A percentile compares a stretch with the other conserved stretches of the same genome.
These are phyloP conservation scores for Suillus bovinus DNA, from an alignment of 768 basidiomycete genomes.

Conservation along the genomic window DNA sequence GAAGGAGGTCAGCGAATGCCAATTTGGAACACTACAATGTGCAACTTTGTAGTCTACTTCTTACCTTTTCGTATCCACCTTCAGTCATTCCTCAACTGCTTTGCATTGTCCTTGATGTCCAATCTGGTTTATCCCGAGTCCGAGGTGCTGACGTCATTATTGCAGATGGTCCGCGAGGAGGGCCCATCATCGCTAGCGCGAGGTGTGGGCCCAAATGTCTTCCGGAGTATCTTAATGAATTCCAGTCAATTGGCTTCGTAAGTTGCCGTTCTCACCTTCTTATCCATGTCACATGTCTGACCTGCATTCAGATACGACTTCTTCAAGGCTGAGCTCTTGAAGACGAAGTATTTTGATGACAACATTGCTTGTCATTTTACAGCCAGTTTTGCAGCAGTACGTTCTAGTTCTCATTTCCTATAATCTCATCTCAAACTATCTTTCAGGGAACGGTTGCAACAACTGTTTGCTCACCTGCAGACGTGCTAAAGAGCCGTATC, in stretches of 20 bases:
- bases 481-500: slow-evolving; percentile 86
- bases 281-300: neutral
- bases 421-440: neutral
- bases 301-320: slow-evolving; percentile 70
- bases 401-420: slow-evolving; percentile 23
- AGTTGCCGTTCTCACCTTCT: slow-evolving; percentile 29
- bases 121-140: neutral
- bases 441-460: slow-evolving; percentile 85
- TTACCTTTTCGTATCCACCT: neutral
- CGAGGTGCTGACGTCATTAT: neutral
- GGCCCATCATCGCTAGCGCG: slow-evolving; percentile 73
- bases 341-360: slow-evolving; percentile 71
- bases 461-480: slow-evolving; percentile 86
- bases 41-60: neutral
- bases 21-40: neutral
- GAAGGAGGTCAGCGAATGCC: neutral
- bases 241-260: slow-evolving; percentile 90
- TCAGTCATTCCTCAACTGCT: neutral
- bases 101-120: slow-evolving; percentile 14
- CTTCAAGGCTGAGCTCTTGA: slow-evolving; percentile 83
- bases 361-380: slow-evolving; percentile 84
- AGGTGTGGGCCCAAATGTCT: slow-evolving; percentile 82
- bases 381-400: slow-evolving; percentile 82
- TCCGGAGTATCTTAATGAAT: slow-evolving; percentile 88
- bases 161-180: slow-evolving; percentile 86